A percentile compares a stretch with the other conserved stretches of the same genome.
phyloP scores from a whole-genome alignment of 768 basidiomycete species.

The Mycena epipterygia region DNA sequence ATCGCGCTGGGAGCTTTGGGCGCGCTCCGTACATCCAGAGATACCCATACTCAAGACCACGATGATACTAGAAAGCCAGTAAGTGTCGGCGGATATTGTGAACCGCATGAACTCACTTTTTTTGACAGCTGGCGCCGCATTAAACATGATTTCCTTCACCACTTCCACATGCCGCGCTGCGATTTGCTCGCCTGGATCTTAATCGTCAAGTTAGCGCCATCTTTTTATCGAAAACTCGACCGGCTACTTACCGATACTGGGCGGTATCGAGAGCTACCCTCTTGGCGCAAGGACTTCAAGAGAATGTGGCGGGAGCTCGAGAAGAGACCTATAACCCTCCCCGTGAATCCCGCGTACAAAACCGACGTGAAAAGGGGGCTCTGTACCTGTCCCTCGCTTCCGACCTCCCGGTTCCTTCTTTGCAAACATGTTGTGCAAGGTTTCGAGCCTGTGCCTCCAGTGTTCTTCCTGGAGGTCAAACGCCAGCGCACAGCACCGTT shows the following conservation, averaged over 20 bases:
- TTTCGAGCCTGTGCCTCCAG: slow-evolving; percentile 36
- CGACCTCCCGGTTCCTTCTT: slow-evolving; percentile 41
- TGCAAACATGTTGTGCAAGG: slow-evolving; percentile 46
- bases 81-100: slow-evolving; percentile 21
- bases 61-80: slow-evolving; percentile 48
- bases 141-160: slow-evolving; percentile 50
- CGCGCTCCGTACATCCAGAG: slow-evolving; percentile 30
- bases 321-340: slow-evolving; percentile 40
- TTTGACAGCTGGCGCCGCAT: slow-evolving; percentile 47
- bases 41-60: slow-evolving; percentile 46
- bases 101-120: slow-evolving; percentile 15
- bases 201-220: slow-evolving; percentile 45
- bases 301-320: slow-evolving; percentile 34
- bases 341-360: slow-evolving; percentile 41
- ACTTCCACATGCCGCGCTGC: slow-evolving; percentile 45
- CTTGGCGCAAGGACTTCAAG: slow-evolving; percentile 46
- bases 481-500: slow-evolving; percentile 38
- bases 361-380: slow-evolving; percentile 36
- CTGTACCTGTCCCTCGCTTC: slow-evolving; percentile 43
- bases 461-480: slow-evolving; percentile 41
- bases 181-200: slow-evolving; percentile 51
- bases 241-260: slow-evolving; percentile 34
- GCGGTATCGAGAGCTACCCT: slow-evolving; percentile 38
- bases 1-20: slow-evolving; percentile 46
- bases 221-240: slow-evolving; percentile 43